Evolutionary conservation across 2,329 filamentous ascomycete species (phyloP), one percentile per base, ranked within the genome.

Genomic region (Endothia cerciana): DNA sequence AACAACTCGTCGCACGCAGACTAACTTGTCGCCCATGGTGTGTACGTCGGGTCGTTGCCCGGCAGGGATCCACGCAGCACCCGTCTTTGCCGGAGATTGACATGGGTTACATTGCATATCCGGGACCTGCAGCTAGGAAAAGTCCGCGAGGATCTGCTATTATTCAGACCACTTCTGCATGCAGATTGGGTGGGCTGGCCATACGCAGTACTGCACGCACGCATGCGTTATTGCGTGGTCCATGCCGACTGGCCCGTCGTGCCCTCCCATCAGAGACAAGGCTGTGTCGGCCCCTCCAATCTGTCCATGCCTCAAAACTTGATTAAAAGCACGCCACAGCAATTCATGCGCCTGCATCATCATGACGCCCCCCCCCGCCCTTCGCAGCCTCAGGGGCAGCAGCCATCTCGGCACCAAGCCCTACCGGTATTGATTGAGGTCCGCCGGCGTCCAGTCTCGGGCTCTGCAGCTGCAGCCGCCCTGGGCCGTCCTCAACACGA

Each of bases 11-110:
- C 13, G 41, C 41, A n/a, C n/a, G n/a, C n/a, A n/a, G n/a, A n/a
- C n/a, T n/a, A n/a, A n/a, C n/a, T n/a, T n/a, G n/a, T n/a, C n/a
- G n/a, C n/a, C n/a, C n/a, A n/a, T n/a, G n/a, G n/a, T n/a, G n/a
- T n/a, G n/a, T n/a, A n/a, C n/a, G n/a, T n/a, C n/a, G n/a, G n/a
- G n/a, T n/a, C n/a, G n/a, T n/a, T n/a, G 17, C 28, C 30, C 19
- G 17, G 30, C 51, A 55, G 51, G 51, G 51, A 55, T 55, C 51
- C 36, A 36, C n/a, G n/a, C n/a, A n/a, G n/a, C n/a, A n/a, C 51
- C 51, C 51, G 30, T 55, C 51, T 10, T 7, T 55, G 51, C 51
- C 30, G 30, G 30, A 36, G 30, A 36, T 10, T 36, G 51, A 33
- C 51, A 55, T 28, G 51, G 28, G 28, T 1, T n/a, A n/a, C n/a